A percentile compares a stretch with the other conserved stretches of the same genome.
Conservation (phyloP, 2,329 filamentous ascomycete species). For the Aspergillus neoniger region DNA sequence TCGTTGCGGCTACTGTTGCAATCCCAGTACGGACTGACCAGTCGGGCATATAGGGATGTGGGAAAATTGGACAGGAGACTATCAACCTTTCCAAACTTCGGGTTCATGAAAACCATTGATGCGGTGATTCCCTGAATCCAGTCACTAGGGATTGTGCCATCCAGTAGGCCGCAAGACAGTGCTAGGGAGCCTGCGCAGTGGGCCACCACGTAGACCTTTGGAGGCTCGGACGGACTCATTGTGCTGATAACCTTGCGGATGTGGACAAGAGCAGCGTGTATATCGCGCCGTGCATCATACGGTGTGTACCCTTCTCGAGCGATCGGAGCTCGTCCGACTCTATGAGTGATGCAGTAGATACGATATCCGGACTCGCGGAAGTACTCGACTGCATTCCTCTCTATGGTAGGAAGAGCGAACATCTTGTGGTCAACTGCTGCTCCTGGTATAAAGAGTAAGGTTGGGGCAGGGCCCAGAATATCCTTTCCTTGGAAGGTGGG, state of each 20-base stretch:
- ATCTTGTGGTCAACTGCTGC: constrained; percentile 8
- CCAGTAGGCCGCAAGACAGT: constrained; percentile 21
- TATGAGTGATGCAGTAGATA: constrained; percentile 3
- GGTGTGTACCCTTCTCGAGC: constrained; percentile 8
- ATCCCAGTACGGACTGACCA: constrained; percentile 4
- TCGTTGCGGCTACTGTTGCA: constrained; percentile 8
- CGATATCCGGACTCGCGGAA: constrained; percentile 5
- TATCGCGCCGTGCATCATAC: constrained; percentile 3
- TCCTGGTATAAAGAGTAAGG: constrained; percentile 4
- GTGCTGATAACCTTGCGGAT: constrained; percentile 7
- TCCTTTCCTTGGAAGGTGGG: not conserved
- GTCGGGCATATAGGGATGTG: not conserved
- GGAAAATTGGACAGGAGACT: not conserved
- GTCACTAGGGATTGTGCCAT: constrained; percentile 20
- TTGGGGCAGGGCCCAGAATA: not conserved
- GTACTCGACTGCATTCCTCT: constrained; percentile 1
- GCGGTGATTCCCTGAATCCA: constrained; percentile 20
- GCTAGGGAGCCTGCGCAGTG: constrained; percentile 24
- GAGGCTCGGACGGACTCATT: constrained; percentile 3
- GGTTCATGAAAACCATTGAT: constrained; percentile 23
- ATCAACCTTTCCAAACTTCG: constrained; percentile 6
- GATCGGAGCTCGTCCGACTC: not conserved
- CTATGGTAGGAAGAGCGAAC: constrained; percentile 3
- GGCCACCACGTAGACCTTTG: constrained; percentile 21
- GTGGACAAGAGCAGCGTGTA: constrained; percentile 17